Percentiles rank a stretch among this genome's conserved stretches.
Evolutionary conservation across 345 rosid genomes (phyloP).

Genomic region (Erodium maritimum): DNA sequence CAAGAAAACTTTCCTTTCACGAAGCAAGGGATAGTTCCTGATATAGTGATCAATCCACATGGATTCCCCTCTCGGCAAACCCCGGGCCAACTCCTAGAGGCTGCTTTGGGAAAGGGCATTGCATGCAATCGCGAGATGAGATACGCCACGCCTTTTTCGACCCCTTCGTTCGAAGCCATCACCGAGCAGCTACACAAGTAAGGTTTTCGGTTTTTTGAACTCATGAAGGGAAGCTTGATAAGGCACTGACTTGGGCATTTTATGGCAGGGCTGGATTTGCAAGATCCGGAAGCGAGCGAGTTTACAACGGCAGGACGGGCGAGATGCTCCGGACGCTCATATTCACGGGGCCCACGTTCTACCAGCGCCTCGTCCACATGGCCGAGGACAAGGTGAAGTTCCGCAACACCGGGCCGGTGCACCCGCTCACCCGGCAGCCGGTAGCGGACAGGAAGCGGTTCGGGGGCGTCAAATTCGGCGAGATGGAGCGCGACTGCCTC

Average conservation of each 20-base stretch:
- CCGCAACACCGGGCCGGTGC: slow-evolving; percentile 87
- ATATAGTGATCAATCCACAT: slow-evolving; percentile 77
- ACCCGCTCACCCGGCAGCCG: slow-evolving; percentile 85
- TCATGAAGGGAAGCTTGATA: too few relatives aligned
- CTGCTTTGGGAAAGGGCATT: slow-evolving; percentile 86
- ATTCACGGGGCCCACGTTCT: slow-evolving; percentile 84
- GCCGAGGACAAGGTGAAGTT: slow-evolving; percentile 87
- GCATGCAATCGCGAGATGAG: slow-evolving; percentile 50
- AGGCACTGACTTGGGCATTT: too few relatives aligned
- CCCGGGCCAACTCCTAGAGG: slow-evolving; percentile 87
- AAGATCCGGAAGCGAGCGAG: slow-evolving; percentile 78
- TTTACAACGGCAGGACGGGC: slow-evolving; percentile 67
- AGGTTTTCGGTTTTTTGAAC: too few relatives aligned
- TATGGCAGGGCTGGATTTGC: slow-evolving; percentile 78
- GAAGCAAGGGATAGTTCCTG: slow-evolving; percentile 82
- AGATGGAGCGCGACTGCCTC: slow-evolving; percentile 88
- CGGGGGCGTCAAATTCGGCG: slow-evolving; percentile 84
- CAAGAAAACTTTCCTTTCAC: slow-evolving; percentile 91
- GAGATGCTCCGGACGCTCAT: slow-evolving; percentile 58
- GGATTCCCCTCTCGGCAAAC: slow-evolving; percentile 94
- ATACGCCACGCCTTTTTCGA: slow-evolving; percentile 82
- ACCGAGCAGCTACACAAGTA: slow-evolving; percentile 86
- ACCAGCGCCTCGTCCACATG: slow-evolving; percentile 81
- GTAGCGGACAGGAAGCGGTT: slow-evolving; percentile 78
- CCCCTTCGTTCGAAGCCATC: slow-evolving; percentile 52